Conservation (phyloP, 2,329 filamentous ascomycete species). For the Aureobasidium uvarum region DNA sequence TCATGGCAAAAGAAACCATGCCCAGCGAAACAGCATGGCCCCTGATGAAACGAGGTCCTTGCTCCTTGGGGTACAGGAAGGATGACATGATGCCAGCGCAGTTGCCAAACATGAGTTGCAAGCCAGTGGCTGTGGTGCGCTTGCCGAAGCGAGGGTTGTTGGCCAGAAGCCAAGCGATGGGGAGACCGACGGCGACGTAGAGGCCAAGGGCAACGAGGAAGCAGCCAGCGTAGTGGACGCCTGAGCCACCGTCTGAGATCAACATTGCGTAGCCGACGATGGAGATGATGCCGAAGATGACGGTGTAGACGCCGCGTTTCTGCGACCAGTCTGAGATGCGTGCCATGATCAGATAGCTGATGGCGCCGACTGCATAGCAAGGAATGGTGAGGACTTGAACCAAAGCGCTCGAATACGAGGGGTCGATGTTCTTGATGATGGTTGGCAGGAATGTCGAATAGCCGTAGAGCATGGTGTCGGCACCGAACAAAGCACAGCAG, state of each 20-base stretch:
- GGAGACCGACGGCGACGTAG: conserved; percentile 60
- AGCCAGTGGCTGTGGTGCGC: conserved; percentile 66
- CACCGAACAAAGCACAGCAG: conserved; percentile 61
- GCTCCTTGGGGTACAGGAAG: conserved; percentile 47
- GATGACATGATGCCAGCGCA: conserved; percentile 64
- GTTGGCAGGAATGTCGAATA: conserved; percentile 77
- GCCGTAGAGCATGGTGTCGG: conserved; percentile 74
- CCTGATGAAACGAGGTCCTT: conserved; percentile 50
- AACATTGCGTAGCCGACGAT: conserved; percentile 57
- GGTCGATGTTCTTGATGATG: conserved; percentile 71
- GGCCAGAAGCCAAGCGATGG: conserved; percentile 60
- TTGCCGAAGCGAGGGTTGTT: conserved; percentile 76
- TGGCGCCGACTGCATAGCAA: conserved; percentile 70
- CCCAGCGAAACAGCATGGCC: conserved; percentile 55
- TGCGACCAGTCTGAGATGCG: conserved; percentile 67
- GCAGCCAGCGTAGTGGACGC: conserved; percentile 71
- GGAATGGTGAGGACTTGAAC: conserved; percentile 72
- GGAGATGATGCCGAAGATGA: conserved; percentile 61
- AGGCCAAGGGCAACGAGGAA: conserved; percentile 73
- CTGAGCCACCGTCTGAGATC: conserved; percentile 58
- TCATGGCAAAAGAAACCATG: conserved; percentile 47
- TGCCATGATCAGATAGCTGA: conserved; percentile 65
- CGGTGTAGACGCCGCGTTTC: conserved; percentile 62
- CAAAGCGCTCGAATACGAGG: conserved; percentile 59
- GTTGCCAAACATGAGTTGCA: conserved; percentile 71